phyloP scores from a whole-genome alignment of 768 basidiomycete species.

The Phylloporus sp. region DNA sequence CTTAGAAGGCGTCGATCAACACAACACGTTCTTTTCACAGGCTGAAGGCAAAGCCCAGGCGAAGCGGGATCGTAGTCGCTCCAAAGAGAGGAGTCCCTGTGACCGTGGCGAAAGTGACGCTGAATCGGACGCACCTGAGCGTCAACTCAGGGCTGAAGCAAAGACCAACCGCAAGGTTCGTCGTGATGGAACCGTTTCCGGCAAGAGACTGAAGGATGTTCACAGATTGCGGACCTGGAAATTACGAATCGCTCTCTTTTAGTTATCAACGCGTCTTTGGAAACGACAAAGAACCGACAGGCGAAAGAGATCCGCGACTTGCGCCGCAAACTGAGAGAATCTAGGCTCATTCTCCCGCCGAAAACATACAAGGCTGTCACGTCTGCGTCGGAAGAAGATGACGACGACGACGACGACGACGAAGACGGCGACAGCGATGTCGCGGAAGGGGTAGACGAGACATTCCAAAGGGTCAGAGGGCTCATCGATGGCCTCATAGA shows the following conservation, averaged over 20 bases:
- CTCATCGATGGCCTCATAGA: slow-evolving; percentile 60
- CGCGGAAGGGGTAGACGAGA: slow-evolving; percentile 44
- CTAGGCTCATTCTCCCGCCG: slow-evolving; percentile 73
- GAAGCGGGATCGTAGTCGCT: slow-evolving; percentile 19
- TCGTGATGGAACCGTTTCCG: neutral
- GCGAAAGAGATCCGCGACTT: slow-evolving; percentile 83
- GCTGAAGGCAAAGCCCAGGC: slow-evolving; percentile 8
- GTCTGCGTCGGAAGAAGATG: slow-evolving; percentile 41
- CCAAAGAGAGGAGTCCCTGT: slow-evolving; percentile 14
- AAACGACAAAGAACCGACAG: slow-evolving; percentile 74
- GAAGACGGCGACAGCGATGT: slow-evolving; percentile 40
- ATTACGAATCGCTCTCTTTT: slow-evolving; percentile 86
- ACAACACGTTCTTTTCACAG: slow-evolving; percentile 11
- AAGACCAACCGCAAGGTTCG: slow-evolving; percentile 84
- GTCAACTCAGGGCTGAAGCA: slow-evolving; percentile 62
- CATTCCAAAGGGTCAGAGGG: slow-evolving; percentile 58
- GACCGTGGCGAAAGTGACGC: slow-evolving; percentile 31
- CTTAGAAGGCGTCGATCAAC: slow-evolving; percentile 18
- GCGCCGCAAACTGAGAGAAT: slow-evolving; percentile 75
- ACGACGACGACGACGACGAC: slow-evolving; percentile 34
- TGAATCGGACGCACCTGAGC: slow-evolving; percentile 36
- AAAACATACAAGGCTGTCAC: slow-evolving; percentile 52
- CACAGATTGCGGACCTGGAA: slow-evolving; percentile 85
- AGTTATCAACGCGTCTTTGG: slow-evolving; percentile 77
- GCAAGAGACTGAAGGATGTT: slow-evolving; percentile 2